Percentiles rank a stretch among this genome's conserved stretches.
phyloP scores from a whole-genome alignment of 2,329 filamentous ascomycete genomes.

The Periconia digitata region DNA sequence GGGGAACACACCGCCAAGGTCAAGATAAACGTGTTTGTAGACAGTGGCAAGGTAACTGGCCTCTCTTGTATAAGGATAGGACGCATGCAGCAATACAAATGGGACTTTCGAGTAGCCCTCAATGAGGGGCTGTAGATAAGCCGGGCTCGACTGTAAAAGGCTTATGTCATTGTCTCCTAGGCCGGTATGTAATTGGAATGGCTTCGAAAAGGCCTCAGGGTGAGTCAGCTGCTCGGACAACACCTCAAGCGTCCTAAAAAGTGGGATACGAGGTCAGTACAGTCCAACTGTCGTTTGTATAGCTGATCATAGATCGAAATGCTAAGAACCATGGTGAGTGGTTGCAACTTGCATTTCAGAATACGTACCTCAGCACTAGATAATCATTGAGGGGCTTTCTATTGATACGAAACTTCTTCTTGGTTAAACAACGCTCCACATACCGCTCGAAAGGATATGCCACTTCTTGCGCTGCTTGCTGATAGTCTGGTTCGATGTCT shows the following conservation, averaged over 20 bases:
- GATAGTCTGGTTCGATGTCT: constrained; percentile 50
- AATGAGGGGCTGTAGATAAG: constrained; percentile 74
- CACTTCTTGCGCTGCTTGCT: constrained; percentile 38
- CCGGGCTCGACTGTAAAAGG: constrained; percentile 69
- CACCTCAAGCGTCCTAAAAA: constrained; percentile 61
- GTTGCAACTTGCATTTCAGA: too few relatives aligned
- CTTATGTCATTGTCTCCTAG: constrained; percentile 79
- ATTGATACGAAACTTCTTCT: constrained; percentile 56
- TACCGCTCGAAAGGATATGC: constrained; percentile 45
- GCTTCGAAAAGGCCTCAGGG: constrained; percentile 58
- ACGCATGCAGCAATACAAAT: constrained; percentile 76
- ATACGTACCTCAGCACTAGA: too few relatives aligned
- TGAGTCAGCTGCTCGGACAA: constrained; percentile 48
- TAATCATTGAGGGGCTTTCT: constrained; percentile 69
- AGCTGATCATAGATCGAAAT: too few relatives aligned
- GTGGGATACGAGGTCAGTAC: too few relatives aligned
- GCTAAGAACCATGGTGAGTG: too few relatives aligned
- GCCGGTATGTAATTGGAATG: constrained; percentile 81
- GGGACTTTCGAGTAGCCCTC: constrained; percentile 68
- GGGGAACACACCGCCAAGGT: constrained; percentile 82
- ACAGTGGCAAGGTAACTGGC: constrained; percentile 76
- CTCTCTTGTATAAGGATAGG: constrained; percentile 79
- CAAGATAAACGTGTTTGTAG: constrained; percentile 78
- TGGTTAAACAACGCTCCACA: constrained; percentile 42
- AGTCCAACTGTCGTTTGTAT: too few relatives aligned